Evolutionary conservation across 148 eudicot species (phyloP).

Genomic region (Rhododendron ovatum): DNA sequence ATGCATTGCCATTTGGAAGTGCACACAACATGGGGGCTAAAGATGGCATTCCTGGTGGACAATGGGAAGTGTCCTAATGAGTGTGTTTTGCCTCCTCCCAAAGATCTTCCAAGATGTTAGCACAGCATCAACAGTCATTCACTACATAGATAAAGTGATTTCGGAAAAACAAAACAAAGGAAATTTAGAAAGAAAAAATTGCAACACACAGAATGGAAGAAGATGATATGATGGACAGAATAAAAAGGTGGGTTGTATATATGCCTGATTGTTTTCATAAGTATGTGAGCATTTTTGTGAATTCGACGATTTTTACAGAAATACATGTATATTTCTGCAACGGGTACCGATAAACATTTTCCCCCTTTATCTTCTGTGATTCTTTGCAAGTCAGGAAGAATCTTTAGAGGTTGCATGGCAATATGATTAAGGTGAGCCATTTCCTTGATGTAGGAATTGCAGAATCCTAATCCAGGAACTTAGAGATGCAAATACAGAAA

Average conservation of each 20-base stretch:
- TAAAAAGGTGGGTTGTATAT: not conserved
- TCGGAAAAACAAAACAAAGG: not conserved
- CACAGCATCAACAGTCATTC: not conserved
- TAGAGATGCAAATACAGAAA: not conserved
- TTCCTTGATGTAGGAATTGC: not conserved
- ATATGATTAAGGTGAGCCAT: not conserved
- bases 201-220: not conserved
- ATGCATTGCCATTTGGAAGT: constrained; percentile 34
- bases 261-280: not conserved
- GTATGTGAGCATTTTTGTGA: not conserved
- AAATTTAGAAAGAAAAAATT: not conserved
- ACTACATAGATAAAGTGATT: not conserved
- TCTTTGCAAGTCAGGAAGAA: not conserved
- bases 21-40: constrained; percentile 41
- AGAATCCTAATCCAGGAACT: not conserved
- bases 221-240: not conserved
- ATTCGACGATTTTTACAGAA: not conserved
- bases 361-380: not conserved
- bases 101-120: constrained; percentile 34
- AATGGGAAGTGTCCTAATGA: constrained; percentile 34
- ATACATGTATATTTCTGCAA: not conserved
- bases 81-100: constrained; percentile 33
- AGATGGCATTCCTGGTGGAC: constrained; percentile 39
- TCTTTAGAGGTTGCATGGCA: not conserved
- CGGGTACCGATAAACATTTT: not conserved